phyloP scores from a whole-genome alignment of 202 grass and related monocot genomes.

The Panicum hallii region DNA sequence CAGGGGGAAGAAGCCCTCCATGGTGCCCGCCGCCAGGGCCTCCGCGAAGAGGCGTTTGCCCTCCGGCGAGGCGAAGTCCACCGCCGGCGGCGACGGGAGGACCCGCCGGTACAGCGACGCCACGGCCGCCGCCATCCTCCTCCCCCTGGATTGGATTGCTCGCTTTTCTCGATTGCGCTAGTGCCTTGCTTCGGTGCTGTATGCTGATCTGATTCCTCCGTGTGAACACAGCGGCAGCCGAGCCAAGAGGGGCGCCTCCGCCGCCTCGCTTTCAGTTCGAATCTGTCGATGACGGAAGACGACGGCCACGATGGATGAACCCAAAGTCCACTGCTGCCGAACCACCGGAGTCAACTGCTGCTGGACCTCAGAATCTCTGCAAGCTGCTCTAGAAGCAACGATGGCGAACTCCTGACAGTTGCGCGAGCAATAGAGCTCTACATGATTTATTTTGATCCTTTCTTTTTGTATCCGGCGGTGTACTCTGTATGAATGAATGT shows the following conservation, averaged over 20 bases:
- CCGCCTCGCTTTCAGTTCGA: neutral
- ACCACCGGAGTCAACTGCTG: neutral
- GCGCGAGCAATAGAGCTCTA: no score
- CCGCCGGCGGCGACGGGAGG: slow-evolving; percentile 82
- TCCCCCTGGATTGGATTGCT: neutral
- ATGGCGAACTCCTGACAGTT: no score
- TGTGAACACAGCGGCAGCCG: neutral
- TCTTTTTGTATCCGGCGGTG: no score
- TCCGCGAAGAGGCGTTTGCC: slow-evolving; percentile 82
- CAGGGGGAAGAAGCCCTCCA: slow-evolving; percentile 90
- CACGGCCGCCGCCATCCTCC: slow-evolving; percentile 45
- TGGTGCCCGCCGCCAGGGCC: slow-evolving; percentile 79
- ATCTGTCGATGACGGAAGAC: neutral
- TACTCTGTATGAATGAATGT: no score
- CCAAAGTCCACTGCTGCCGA: slow-evolving; percentile 1
- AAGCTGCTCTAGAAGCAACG: no score
- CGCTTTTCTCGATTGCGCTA: neutral
- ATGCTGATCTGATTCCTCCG: slow-evolving; percentile 22
- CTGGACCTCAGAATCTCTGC: neutral
- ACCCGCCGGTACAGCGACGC: slow-evolving; percentile 83
- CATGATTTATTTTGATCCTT: no score
- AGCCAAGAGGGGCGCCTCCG: neutral
- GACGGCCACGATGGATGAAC: neutral
- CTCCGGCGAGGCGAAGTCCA: slow-evolving; percentile 85
- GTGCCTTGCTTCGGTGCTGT: neutral